Base-by-base conservation (phyloP, 208 protist genomes). In the Acanthamoeba lugdunensis region DNA sequence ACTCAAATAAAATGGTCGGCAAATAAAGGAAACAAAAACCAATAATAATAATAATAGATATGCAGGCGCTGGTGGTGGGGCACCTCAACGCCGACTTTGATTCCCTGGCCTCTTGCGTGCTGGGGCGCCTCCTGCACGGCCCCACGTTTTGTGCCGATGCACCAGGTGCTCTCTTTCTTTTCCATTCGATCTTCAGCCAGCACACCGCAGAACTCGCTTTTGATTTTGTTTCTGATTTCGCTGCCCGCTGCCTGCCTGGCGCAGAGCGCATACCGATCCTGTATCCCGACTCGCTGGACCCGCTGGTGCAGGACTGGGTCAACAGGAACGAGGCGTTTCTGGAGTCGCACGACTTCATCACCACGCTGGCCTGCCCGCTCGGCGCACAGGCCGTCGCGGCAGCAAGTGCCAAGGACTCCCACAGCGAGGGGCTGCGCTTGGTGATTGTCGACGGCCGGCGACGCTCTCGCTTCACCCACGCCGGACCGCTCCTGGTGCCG, bases 81-180 rank as follows among this genome's bases (percentile, higher is more conserved):
- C 89, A 93, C 71, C 45, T 48, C n/a, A 93, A 93, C n/a, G 71
- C 63, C 7, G 89, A 93, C 71, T 93, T 93, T 93, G 89, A 93
- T 93, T 54, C 89, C 56, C 13, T 93, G 14, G 89, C 89, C 30
- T 75, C 89, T 2, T 63, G 67, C 48, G 48, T 93, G 21, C 69
- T 93, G 8, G 89, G 25, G 6, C 45, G 67, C 25, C 41, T 41
- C 4, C 89, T 93, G 25, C 69, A 82, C 16, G 56, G 58, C 18
- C 52, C 28, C 52, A 71, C 0, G 37, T 85, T 85, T 37, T 58
- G 11, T 58, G 18, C 45, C 23, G 48, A 52, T 18, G 77, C n/a
- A 21, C 3, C 7, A 37, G 77, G 50, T 58, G 4, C 48, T 6
- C 5, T 28, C 16, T 41, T 41, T 41, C 2, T 41, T 2, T 2